Percentiles rank a stretch among this genome's conserved stretches.
Evolutionary conservation across 768 basidiomycete species (phyloP).

Genomic region (Naganishia onofrii): DNA sequence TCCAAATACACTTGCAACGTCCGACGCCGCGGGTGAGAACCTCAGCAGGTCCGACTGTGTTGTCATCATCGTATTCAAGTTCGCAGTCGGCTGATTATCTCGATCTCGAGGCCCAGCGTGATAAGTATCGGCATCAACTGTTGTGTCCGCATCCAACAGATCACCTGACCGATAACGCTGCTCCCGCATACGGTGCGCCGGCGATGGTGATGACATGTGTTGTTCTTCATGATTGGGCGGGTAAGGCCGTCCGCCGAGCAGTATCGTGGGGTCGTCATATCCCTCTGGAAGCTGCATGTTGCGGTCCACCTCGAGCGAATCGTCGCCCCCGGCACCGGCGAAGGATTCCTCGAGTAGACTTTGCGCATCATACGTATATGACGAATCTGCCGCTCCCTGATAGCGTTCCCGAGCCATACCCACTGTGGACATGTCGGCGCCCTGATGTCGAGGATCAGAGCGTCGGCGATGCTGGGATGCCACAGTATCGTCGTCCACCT

Average conservation of each 20-base stretch:
- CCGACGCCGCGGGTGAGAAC: conserved; percentile 25
- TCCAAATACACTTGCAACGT: conserved; percentile 34
- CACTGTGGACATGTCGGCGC: conserved; percentile 21
- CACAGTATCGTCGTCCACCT: background rate
- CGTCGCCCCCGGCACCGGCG: conserved; percentile 12
- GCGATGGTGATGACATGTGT: background rate
- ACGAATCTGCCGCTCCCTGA: background rate
- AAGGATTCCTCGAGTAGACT: conserved; percentile 27
- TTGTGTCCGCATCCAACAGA: conserved; percentile 21
- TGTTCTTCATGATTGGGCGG: background rate
- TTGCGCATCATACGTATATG: conserved; percentile 15
- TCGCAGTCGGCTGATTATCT: conserved; percentile 13
- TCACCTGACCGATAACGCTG: background rate
- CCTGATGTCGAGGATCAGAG: background rate
- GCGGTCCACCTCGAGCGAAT: conserved; percentile 25
- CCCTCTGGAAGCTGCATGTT: conserved; percentile 14
- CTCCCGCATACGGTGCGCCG: background rate
- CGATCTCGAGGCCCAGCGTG: background rate
- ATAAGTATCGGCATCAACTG: conserved; percentile 8
- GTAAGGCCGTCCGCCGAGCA: conserved; percentile 13
- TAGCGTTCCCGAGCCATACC: conserved; percentile 22
- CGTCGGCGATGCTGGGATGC: background rate
- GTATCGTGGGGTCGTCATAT: conserved; percentile 22
- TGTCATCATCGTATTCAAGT: conserved; percentile 18
- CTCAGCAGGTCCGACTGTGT: conserved; percentile 18